Percentiles rank a stretch among this genome's conserved stretches.
Conservation (phyloP, 768 basidiomycete species). For the Infundibulicybe gibba region DNA sequence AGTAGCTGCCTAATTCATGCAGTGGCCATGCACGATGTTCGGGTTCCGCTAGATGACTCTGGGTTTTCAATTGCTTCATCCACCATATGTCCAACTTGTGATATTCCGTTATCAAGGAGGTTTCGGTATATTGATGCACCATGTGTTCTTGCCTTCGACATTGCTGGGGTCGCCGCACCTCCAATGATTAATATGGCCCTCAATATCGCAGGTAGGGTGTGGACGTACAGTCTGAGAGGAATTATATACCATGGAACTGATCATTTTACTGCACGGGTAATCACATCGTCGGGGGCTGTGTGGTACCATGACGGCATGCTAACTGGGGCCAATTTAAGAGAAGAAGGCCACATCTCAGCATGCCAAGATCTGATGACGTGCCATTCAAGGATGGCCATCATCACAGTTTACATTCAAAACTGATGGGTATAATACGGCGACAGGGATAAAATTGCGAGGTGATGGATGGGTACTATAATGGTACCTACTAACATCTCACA, state of each 20-base stretch:
- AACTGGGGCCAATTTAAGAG: background rate
- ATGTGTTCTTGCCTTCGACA: constrained; percentile 4
- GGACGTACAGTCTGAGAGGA: constrained; percentile 6
- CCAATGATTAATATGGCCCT: constrained; percentile 3
- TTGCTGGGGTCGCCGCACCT: background rate
- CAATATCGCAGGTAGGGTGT: background rate
- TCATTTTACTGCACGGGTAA: constrained; percentile 14
- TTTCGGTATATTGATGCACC: constrained; percentile 1
- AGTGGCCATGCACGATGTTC: no score
- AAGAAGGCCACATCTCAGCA: no score
- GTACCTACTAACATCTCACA: no score
- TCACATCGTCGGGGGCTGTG: constrained; percentile 7
- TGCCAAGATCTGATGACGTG: no score
- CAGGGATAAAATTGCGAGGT: no score
- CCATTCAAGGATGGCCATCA: no score
- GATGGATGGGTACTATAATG: no score
- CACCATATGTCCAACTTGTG: background rate
- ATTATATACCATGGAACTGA: constrained; percentile 13
- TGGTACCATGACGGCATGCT: constrained; percentile 20
- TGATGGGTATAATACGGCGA: no score
- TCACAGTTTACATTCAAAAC: no score
- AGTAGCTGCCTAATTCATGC: no score
- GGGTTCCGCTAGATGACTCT: no score
- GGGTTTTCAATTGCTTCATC: no score
- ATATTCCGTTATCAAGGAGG: background rate